phyloP scores from a whole-genome alignment of 2,329 filamentous ascomycete genomes.

The Fusarium mundagurra region DNA sequence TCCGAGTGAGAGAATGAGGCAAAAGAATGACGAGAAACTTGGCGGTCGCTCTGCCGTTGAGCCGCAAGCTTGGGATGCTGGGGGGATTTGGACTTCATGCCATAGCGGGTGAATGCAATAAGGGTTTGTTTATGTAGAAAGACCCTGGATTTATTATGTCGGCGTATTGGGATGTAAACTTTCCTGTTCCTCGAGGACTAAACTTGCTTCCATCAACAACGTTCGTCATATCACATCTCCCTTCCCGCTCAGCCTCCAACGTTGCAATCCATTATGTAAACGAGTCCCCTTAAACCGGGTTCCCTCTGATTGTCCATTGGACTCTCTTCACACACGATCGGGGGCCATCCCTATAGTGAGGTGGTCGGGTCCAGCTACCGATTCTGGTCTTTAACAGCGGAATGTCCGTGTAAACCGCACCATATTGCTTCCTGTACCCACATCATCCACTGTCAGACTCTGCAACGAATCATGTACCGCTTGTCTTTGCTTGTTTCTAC shows the following conservation, averaged over 20 bases:
- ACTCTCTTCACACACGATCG: constrained; percentile 3
- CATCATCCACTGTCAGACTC: constrained; percentile 3
- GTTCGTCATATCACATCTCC: background rate
- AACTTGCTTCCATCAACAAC: background rate
- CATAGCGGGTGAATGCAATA: background rate
- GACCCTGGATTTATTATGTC: background rate
- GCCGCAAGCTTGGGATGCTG: constrained; percentile 13
- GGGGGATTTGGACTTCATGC: background rate
- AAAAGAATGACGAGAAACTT: constrained; percentile 18
- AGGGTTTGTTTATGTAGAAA: background rate
- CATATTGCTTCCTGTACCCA: constrained; percentile 9
- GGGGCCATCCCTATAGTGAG: background rate
- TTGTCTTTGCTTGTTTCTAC: background rate
- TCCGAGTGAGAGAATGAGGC: background rate
- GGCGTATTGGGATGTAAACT: background rate
- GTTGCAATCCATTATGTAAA: constrained; percentile 14
- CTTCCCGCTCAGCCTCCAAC: background rate
- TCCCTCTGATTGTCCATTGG: background rate
- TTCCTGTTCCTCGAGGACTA: background rate
- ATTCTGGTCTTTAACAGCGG: background rate
- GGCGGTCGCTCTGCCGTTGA: constrained; percentile 28
- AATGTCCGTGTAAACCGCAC: constrained; percentile 5
- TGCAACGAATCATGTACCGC: constrained; percentile 14
- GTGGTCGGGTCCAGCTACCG: constrained; percentile 12
- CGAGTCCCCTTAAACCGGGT: background rate